Evolutionary conservation across 2,329 filamentous ascomycete genomes (phyloP).

Genomic region (Fusarium hainanense): DNA sequence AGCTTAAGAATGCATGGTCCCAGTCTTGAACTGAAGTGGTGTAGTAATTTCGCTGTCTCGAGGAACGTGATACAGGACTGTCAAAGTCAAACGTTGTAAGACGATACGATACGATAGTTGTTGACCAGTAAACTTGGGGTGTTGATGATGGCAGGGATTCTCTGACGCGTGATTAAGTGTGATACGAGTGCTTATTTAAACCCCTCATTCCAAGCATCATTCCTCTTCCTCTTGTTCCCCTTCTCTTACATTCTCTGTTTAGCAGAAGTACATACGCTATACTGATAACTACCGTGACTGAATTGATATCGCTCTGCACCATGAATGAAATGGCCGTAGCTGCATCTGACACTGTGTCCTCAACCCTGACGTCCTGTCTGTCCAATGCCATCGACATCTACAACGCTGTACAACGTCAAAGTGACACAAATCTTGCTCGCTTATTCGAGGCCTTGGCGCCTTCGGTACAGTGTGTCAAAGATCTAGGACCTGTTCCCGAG

Average conservation of each 20-base stretch:
- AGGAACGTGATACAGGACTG: slow-evolving; percentile 1
- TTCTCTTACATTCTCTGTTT: neutral
- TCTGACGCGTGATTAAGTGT: slow-evolving; percentile 16
- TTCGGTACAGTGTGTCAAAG: slow-evolving; percentile 14
- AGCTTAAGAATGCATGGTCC: neutral
- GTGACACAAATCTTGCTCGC: slow-evolving; percentile 11
- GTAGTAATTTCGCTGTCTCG: neutral
- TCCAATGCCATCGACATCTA: slow-evolving; percentile 19
- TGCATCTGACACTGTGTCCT: slow-evolving; percentile 8
- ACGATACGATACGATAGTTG: neutral
- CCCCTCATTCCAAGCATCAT: slow-evolving; percentile 31
- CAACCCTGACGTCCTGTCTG: slow-evolving; percentile 37
- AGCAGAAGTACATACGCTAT: neutral
- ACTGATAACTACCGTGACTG: neutral
- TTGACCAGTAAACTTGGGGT: slow-evolving; percentile 8
- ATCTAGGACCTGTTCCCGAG: neutral
- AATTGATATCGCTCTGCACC: slow-evolving; percentile 24
- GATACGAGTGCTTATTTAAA: slow-evolving; percentile 27
- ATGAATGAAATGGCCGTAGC: slow-evolving; percentile 49
- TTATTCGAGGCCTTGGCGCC: slow-evolving; percentile 7
- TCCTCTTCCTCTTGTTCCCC: neutral
- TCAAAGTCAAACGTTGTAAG: slow-evolving; percentile 24
- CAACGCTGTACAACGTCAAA: slow-evolving; percentile 5
- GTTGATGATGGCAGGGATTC: slow-evolving; percentile 19
- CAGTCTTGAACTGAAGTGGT: neutral